Evolutionary conservation across 2,329 filamentous ascomycete genomes (phyloP).

Genomic region (Coniochaeta ligniaria): DNA sequence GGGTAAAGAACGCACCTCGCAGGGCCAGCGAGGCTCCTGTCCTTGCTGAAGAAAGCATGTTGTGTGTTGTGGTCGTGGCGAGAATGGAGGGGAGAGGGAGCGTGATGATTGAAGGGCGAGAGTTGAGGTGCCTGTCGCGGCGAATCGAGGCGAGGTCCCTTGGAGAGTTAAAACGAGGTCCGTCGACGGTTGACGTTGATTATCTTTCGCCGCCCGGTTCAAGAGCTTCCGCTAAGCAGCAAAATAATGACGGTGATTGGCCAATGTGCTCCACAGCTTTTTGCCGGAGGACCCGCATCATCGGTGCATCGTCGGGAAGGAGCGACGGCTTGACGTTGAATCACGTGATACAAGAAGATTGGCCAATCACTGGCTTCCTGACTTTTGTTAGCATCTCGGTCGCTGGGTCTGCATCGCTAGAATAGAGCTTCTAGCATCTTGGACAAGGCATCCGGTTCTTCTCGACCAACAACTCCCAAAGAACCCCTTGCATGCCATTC

Average conservation of each 20-base stretch:
- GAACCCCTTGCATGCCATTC: background rate
- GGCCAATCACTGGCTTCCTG: background rate
- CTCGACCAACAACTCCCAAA: background rate
- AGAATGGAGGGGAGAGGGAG: background rate
- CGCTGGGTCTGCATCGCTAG: too few relatives aligned
- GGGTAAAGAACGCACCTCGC: slow-evolving; percentile 32
- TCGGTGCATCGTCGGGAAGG: background rate
- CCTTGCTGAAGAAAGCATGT: slow-evolving; percentile 42
- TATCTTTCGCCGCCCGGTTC: slow-evolving; percentile 1
- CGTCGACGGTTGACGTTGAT: slow-evolving; percentile 3
- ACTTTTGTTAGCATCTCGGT: background rate
- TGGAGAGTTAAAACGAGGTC: background rate
- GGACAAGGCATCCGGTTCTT: background rate
- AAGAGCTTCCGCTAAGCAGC: slow-evolving; percentile 1
- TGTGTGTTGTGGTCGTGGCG: slow-evolving; percentile 7
- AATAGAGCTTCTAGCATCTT: too few relatives aligned
- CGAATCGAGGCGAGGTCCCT: background rate
- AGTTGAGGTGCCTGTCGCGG: background rate
- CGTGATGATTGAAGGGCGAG: background rate
- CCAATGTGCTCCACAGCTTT: background rate
- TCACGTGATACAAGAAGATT: background rate
- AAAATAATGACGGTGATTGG: background rate
- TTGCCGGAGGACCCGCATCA: background rate
- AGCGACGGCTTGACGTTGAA: background rate
- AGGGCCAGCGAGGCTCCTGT: slow-evolving; percentile 45